These are phyloP conservation scores for Russula ochroleuca DNA, from an alignment of 768 basidiomycete genomes.

Conservation along the genomic window DNA sequence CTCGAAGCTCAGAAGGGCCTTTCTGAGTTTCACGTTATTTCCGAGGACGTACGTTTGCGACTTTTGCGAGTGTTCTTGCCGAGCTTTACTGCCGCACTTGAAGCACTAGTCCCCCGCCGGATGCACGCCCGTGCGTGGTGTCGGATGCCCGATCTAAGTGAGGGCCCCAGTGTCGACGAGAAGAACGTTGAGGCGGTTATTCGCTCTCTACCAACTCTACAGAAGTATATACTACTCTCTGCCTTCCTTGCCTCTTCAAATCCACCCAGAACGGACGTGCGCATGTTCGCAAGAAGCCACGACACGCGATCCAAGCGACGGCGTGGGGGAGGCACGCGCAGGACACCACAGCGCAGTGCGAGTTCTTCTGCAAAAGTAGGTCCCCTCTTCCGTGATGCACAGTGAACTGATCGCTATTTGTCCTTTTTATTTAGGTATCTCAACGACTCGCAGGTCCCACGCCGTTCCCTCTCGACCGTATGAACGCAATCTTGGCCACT, in stretches of 20 bases:
- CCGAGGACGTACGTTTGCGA: constrained; percentile 55
- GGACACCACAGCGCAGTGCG: constrained; percentile 27
- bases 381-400: not conserved
- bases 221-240: constrained; percentile 71
- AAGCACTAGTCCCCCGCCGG: constrained; percentile 63
- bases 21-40: constrained; percentile 11
- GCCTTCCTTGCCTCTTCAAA: constrained; percentile 83
- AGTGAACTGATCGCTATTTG: not conserved
- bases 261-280: constrained; percentile 70
- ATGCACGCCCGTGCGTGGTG: constrained; percentile 66
- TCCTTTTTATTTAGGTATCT: constrained; percentile 46
- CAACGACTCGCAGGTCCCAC: constrained; percentile 77
- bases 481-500: constrained; percentile 75
- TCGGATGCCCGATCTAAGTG: constrained; percentile 40
- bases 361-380: constrained; percentile 32
- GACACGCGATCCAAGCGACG: constrained; percentile 57
- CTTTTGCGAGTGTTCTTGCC: constrained; percentile 59
- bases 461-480: constrained; percentile 72
- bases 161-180: constrained; percentile 1
- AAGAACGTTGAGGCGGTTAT: constrained; percentile 29
- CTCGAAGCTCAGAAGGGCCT: constrained; percentile 41
- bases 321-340: constrained; percentile 36
- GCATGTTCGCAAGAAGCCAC: constrained; percentile 75
- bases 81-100: constrained; percentile 57
- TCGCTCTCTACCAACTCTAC: constrained; percentile 54